Base-by-base conservation (phyloP, 805 yeast genomes). In the Nakazawaea populi region DNA sequence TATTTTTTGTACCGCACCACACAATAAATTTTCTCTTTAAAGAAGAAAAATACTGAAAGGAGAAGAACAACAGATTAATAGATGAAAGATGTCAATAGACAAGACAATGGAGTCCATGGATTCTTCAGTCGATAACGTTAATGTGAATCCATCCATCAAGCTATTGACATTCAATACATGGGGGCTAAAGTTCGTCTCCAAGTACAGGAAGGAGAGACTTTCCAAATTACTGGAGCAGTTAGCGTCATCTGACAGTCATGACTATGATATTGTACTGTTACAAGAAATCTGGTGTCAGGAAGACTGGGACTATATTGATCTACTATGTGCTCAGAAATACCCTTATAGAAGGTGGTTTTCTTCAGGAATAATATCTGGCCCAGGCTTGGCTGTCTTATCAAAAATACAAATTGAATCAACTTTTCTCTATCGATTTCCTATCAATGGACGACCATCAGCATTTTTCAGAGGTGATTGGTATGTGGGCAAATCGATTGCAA, bases 381-480 rank as follows among this genome's bases (percentile, higher is more conserved):
- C 99, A 0, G 99, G 99, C 0, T 72, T 94, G 41, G 96, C 89
- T 1, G 73, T 94, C 6, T 65, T 94, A 44, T 89, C 96, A 12
- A 83, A 87, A 56, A 78, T 87, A 55, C 97, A 97, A 3, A 89
- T 94, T 37, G 84, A 76, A 46, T 79, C 83, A 12, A 81, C 96
- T 0, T 87, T 86, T 61, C 66, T 94, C 44, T 86, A 87, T 62
- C 71, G 96, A 24, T 94, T 89, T 62, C 96, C 97, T 0, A 79
- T 94, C 54, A 94, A 92, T 65, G 99, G 99, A 1, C 73, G 97
- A 47, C 96, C 98, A 1, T 81, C 89, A 41, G 99, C 99, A 0
- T 85, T 94, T 56, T 85, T 80, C 71, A 72, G 98, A 52, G 99
- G 99, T 37, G 99, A 94, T 65, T 94, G 97, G 96, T 89, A 80